Conservation (phyloP, 257 asterid genomes). For the Knoxia roxburghii region DNA sequence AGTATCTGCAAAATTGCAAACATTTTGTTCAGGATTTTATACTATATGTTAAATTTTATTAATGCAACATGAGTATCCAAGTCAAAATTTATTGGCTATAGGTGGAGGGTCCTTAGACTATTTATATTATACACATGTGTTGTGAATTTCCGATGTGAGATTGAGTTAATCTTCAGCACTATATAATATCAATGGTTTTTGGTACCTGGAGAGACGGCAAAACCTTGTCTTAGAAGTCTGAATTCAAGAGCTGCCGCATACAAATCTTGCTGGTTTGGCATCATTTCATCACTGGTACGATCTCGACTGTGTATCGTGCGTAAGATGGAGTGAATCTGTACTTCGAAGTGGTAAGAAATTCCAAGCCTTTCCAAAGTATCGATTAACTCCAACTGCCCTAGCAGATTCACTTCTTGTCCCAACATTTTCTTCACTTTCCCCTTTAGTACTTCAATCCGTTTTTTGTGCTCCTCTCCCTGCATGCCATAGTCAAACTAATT, state of each 20-base stretch:
- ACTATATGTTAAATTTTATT: too few species aligned
- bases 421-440: constrained; percentile 4
- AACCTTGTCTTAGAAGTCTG: constrained; percentile 17
- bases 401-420: background rate
- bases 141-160: too few species aligned
- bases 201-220: constrained; percentile 14
- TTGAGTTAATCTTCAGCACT: too few species aligned
- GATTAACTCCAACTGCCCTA: background rate
- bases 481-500: background rate
- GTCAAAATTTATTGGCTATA: too few species aligned
- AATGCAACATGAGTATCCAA: too few species aligned
- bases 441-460: background rate
- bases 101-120: too few species aligned
- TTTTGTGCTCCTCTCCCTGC: background rate
- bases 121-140: too few species aligned
- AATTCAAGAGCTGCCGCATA: constrained; percentile 16
- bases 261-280: background rate
- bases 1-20: constrained; percentile 7
- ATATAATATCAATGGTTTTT: too few species aligned
- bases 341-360: too few species aligned
- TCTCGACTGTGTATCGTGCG: background rate
- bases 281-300: too few species aligned
- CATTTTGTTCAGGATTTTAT: too few species aligned
- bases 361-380: too few species aligned
- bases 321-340: background rate